Conservation (phyloP, 1,284 basidiomycete genomes). For the Fomitopsis betulina region DNA sequence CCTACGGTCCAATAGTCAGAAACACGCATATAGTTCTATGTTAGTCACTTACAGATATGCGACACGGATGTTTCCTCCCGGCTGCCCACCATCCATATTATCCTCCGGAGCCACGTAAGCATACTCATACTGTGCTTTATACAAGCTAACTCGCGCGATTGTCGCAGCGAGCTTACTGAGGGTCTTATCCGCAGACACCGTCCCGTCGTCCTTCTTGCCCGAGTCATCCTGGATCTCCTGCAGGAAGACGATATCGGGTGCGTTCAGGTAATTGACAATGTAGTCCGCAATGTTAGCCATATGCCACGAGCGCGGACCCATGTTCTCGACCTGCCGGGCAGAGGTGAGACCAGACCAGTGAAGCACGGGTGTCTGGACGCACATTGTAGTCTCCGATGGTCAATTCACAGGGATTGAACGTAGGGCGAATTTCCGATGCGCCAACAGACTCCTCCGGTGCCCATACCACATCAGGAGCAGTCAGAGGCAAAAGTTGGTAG, state of each 20-base stretch:
- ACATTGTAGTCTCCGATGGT: slow-evolving; percentile 63
- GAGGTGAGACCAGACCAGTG: not conserved
- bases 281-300: slow-evolving; percentile 49
- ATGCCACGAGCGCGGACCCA: slow-evolving; percentile 47
- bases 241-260: slow-evolving; percentile 58
- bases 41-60: slow-evolving; percentile 43
- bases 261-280: slow-evolving; percentile 46
- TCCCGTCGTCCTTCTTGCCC: slow-evolving; percentile 51
- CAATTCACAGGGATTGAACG: slow-evolving; percentile 39
- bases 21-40: not conserved
- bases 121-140: slow-evolving; percentile 41
- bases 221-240: slow-evolving; percentile 68
- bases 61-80: slow-evolving; percentile 62
- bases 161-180: slow-evolving; percentile 45
- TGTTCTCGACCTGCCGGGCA: slow-evolving; percentile 48
- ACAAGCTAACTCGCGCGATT: slow-evolving; percentile 39
- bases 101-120: slow-evolving; percentile 49
- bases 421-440: slow-evolving; percentile 36
- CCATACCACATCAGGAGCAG: slow-evolving; percentile 44
- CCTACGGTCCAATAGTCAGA: not conserved
- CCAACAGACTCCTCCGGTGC: slow-evolving; percentile 31
- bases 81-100: slow-evolving; percentile 55
- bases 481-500: slow-evolving; percentile 53
- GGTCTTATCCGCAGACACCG: slow-evolving; percentile 50
- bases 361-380: slow-evolving; percentile 7